phyloP scores from a whole-genome alignment of 2,329 filamentous ascomycete genomes.

The Trichothecium sympodiale region DNA sequence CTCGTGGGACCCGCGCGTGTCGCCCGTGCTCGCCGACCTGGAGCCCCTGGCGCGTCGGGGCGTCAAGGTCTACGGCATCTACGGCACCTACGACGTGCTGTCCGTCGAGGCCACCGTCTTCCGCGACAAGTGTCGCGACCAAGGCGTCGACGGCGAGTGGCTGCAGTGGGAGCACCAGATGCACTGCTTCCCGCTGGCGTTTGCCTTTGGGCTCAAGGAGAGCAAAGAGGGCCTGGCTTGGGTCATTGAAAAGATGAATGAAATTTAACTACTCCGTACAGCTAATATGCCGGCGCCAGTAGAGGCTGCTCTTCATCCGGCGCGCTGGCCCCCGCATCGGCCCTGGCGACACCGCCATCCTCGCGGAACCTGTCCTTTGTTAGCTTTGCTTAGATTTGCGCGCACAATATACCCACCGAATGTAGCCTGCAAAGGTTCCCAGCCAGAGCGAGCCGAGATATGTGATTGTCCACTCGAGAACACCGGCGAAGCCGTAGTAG shows the following conservation, averaged over 20 bases:
- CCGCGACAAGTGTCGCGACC: slow-evolving; percentile 29
- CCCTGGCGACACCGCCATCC: slow-evolving; percentile 1
- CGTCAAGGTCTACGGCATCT: slow-evolving; percentile 39
- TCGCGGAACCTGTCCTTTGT: slow-evolving; percentile 2
- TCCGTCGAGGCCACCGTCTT: slow-evolving; percentile 39
- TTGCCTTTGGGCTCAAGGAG: slow-evolving; percentile 34
- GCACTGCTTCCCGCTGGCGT: slow-evolving; percentile 46
- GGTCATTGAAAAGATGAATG: slow-evolving; percentile 9
- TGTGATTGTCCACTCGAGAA: slow-evolving; percentile 5
- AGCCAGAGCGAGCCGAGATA: slow-evolving; percentile 5
- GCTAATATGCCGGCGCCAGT: not conserved
- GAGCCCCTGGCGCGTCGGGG: slow-evolving; percentile 13
- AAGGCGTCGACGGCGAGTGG: slow-evolving; percentile 39
- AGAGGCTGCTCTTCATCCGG: slow-evolving; percentile 1
- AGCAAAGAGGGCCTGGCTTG: slow-evolving; percentile 32
- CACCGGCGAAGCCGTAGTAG: slow-evolving; percentile 3
- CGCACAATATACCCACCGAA: slow-evolving; percentile 1
- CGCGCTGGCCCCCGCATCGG: not conserved
- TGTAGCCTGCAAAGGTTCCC: slow-evolving; percentile 6
- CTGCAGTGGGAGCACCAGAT: slow-evolving; percentile 49
- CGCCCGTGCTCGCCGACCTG: slow-evolving; percentile 35
- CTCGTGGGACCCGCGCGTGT: slow-evolving; percentile 30
- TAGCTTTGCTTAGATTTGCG: not conserved
- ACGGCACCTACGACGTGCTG: slow-evolving; percentile 40
- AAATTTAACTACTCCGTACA: not conserved